Percentiles rank a stretch among this genome's conserved stretches.
Evolutionary conservation across 306 rosid species (phyloP).

Genomic region (Betula pendula): DNA sequence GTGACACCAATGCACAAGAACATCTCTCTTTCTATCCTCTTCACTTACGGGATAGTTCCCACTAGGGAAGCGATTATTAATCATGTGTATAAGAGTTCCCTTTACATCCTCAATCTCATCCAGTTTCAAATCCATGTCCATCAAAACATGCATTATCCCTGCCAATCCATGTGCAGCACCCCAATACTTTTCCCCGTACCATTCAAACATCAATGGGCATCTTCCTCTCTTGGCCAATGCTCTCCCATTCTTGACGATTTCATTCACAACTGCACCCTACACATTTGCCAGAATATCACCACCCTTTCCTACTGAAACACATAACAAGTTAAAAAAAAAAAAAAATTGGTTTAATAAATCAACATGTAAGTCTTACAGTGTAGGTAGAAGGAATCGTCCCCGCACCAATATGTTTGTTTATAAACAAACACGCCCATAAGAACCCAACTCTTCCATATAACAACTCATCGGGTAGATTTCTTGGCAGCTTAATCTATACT

Average conservation of each 20-base stretch:
- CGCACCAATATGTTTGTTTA: slow-evolving; percentile 63
- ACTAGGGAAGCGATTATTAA: slow-evolving; percentile 45
- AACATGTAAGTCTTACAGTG: slow-evolving; percentile 46
- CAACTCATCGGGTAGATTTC: slow-evolving; percentile 69
- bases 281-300: slow-evolving; percentile 18
- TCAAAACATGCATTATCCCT: slow-evolving; percentile 72
- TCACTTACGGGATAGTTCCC: slow-evolving; percentile 71
- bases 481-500: slow-evolving; percentile 65
- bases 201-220: slow-evolving; percentile 73
- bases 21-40: slow-evolving; percentile 52
- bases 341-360: background rate
- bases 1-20: slow-evolving; percentile 86
- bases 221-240: slow-evolving; percentile 49
- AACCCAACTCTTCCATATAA: slow-evolving; percentile 71
- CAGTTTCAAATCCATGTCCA: slow-evolving; percentile 71
- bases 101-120: slow-evolving; percentile 66
- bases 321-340: slow-evolving; percentile 14
- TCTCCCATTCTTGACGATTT: slow-evolving; percentile 61
- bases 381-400: slow-evolving; percentile 52
- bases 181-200: slow-evolving; percentile 79
- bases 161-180: slow-evolving; percentile 90
- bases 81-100: slow-evolving; percentile 71
- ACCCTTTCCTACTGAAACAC: background rate
- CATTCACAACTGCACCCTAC: slow-evolving; percentile 53
- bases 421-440: slow-evolving; percentile 71